Evolutionary conservation across 345 rosid species (phyloP), one percentile per base, ranked within the genome.

Genomic region (Pistacia vera): DNA sequence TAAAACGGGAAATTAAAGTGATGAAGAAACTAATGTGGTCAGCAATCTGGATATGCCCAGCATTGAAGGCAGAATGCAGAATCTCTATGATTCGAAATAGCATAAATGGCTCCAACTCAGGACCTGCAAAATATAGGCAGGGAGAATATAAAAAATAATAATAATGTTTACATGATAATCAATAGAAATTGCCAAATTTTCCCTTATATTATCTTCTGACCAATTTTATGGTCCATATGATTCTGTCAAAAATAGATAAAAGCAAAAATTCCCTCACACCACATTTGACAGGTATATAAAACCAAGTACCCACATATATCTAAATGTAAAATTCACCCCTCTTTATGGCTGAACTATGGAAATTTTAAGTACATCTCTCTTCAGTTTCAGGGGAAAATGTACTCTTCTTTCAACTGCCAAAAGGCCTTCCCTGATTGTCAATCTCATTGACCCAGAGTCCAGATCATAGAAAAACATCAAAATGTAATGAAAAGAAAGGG

Each of bases 21-120:
- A 86, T 66, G 67, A 90, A 78, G 85, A 96, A 91, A 85, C 97
- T 89, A 55, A 89, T 74, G 77, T 88, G 82, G 77, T 93, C 92
- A 65, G 88, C 82, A 76, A 90, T 79, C 81, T 81, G 83, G 76
- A 96, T 79, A 80, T 85, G 91, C 73, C 97, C 96, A 84, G 83
- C 90, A 74, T 59, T 79, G 58, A 80, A 93, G 55, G 94, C 80
- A 11, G 86, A 82, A 77, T 92, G 90, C 82, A 93, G 80, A 84
- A 87, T 78, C 75, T 93, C 97, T 57, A 91, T 77, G 46, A 85
- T 84, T 62, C 83, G 86, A 78, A 83, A 85, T 71, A 92, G 80
- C 71, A 90, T 73, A 65, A 59, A 71, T 11, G 89, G 84, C 75
- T 89, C 95, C 83, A 96, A 83, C 68, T 90, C 83, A 66, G 79